Percentiles rank a stretch among this genome's conserved stretches.
These are phyloP conservation scores for Zea luxurians DNA, from an alignment of 176 grass and related monocot genomes.

Conservation along the genomic window DNA sequence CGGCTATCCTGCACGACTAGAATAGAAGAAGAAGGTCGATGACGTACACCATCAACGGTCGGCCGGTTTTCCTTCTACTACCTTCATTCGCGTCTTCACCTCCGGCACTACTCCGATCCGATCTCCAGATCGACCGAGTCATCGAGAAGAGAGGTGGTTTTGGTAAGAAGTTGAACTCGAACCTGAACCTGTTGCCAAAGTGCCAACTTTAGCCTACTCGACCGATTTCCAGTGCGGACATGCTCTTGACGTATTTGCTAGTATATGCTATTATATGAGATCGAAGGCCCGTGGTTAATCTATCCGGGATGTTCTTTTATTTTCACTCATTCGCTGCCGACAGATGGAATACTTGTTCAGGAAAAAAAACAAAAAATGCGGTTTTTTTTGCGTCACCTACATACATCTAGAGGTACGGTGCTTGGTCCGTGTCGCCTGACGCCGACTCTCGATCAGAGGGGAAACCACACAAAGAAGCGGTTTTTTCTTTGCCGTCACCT, in stretches of 20 bases:
- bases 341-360: neutral
- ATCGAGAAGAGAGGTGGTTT: neutral
- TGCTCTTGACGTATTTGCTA: neutral
- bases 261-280: neutral
- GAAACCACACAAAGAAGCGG: neutral
- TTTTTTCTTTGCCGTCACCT: neutral
- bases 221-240: neutral
- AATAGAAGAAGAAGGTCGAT: neutral
- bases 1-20: slow-evolving; percentile 50
- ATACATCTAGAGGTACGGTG: no score
- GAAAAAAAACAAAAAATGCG: no score
- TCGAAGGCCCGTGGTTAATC: neutral
- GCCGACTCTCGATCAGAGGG: neutral
- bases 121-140: no score
- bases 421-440: no score
- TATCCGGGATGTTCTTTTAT: neutral
- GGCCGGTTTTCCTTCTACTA: no score
- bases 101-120: no score
- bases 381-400: no score
- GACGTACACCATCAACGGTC: no score
- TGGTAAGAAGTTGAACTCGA: neutral
- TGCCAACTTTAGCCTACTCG: neutral
- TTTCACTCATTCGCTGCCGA: neutral
- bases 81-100: no score
- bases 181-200: no score